Evolutionary conservation across 352 stramenopile genomes (phyloP).

Genomic region (Globisporangium cystogenes): DNA sequence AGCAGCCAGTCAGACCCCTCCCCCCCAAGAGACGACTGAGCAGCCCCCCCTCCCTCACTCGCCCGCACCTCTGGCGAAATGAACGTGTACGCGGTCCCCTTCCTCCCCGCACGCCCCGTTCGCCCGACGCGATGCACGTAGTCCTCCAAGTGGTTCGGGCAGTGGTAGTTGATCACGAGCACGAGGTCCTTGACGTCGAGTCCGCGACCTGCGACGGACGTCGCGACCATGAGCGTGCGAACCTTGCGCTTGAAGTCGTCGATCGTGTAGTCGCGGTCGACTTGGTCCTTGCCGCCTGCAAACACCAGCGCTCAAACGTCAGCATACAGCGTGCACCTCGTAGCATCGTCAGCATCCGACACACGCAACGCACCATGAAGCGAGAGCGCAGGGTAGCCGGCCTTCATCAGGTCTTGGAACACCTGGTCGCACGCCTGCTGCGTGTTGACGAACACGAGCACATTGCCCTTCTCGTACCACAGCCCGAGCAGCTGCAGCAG

Average conservation of each 20-base stretch:
- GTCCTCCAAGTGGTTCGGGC: conserved; percentile 99
- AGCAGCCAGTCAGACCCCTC: conserved; percentile 1
- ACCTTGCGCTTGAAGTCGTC: conserved; percentile 98
- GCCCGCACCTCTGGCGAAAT: conserved; percentile 91
- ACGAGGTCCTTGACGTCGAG: conserved; percentile 98
- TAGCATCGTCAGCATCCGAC: background rate
- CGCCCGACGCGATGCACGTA: conserved; percentile 99
- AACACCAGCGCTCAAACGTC: background rate
- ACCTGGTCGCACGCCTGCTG: conserved; percentile 96
- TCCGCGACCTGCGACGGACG: conserved; percentile 95
- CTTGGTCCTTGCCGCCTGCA: conserved; percentile 96
- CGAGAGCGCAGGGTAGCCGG: conserved; percentile 94
- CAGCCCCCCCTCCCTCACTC: no score
- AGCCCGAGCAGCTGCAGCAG: conserved; percentile 95
- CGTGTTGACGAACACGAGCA: conserved; percentile 99
- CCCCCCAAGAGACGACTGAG: background rate
- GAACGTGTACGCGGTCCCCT: conserved; percentile 99
- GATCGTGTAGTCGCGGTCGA: conserved; percentile 98
- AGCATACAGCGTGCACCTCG: background rate
- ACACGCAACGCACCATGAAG: conserved; percentile 85
- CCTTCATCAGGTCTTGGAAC: conserved; percentile 96
- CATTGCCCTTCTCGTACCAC: conserved; percentile 96
- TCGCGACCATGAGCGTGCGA: conserved; percentile 92
- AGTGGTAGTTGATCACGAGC: conserved; percentile 99
- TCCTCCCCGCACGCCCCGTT: conserved; percentile 93